A percentile compares a stretch with the other conserved stretches of the same genome.
phyloP scores from a whole-genome alignment of 805 yeast species.

The Spathaspora passalidarum region DNA sequence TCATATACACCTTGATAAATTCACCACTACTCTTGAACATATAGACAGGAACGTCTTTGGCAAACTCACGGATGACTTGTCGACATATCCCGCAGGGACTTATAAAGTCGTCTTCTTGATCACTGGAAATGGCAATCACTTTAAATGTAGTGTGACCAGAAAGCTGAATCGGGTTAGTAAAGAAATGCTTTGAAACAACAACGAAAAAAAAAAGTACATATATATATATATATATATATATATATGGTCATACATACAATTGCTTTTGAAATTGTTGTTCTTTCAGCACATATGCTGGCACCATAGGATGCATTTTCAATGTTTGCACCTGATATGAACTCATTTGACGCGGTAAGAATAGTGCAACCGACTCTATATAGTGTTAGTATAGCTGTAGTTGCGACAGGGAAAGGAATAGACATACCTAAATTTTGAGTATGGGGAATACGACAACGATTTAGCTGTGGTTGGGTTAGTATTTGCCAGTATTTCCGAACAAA shows the following conservation, averaged over 20 bases:
- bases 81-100: conserved; percentile 96
- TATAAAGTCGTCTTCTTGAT: conserved; percentile 47
- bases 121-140: conserved; percentile 69
- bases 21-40: conserved; percentile 63
- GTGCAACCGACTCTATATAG: conserved; percentile 72
- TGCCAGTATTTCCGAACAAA: not conserved
- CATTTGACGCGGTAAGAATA: conserved; percentile 50
- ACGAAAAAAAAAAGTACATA: not conserved
- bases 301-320: conserved; percentile 93
- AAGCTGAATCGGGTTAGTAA: conserved; percentile 23
- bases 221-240: too few relatives aligned
- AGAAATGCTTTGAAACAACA: not conserved
- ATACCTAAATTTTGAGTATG: conserved; percentile 65
- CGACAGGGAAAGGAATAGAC: conserved; percentile 11
- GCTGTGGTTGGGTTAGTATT: conserved; percentile 32
- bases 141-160: conserved; percentile 42
- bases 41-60: conserved; percentile 53
- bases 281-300: conserved; percentile 41
- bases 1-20: conserved; percentile 45
- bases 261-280: conserved; percentile 34
- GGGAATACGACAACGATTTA: conserved; percentile 55
- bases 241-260: conserved; percentile 24
- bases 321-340: conserved; percentile 70
- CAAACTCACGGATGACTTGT: conserved; percentile 84
- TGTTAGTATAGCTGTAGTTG: conserved; percentile 12